Evolutionary conservation across 2,329 filamentous ascomycete species (phyloP), one percentile per base, ranked within the genome.

Genomic region (Nothomitra cinnamomea): DNA sequence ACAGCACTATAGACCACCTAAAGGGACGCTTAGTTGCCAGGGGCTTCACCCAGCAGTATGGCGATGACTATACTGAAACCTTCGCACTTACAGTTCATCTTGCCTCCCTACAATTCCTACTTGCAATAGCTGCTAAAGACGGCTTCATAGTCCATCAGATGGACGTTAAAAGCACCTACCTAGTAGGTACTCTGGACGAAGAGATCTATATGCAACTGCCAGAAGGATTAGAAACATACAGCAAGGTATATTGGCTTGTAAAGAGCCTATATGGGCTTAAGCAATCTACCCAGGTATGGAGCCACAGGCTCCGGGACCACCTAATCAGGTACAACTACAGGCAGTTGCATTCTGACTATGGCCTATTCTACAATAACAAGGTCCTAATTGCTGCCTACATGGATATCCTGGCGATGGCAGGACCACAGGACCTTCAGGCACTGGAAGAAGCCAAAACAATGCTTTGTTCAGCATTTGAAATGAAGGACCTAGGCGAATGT

Each of bases 321-420:
- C n/a, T n/a, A n/a, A n/a, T n/a, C n/a, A n/a, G n/a, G n/a, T n/a
- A n/a, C n/a, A n/a, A n/a, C n/a, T n/a, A n/a, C n/a, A n/a, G n/a
- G n/a, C n/a, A n/a, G n/a, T n/a, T n/a, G n/a, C n/a, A n/a, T n/a
- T n/a, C n/a, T n/a, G n/a, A n/a, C n/a, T n/a, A 38, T 24, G 38
- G 49, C 15, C 3, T 51, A 24, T 41, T 28, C 28, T 38, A 48
- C 22, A 53, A 32, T 13, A 7, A 22, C 3, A 47, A 51, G 10
- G 24, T 58, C 10, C 48, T 58, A 19, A 57, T 65, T 15, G 53
- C 60, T 0, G 53, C 61, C 0, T 66, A 65, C 40, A 58, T 66
- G 2, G 60, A 66, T 53, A 57, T 66, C 45, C 48, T 67, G 1
- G 57, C 63, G 8, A 57, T 63, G 36, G 51, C 55, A 32, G 54